phyloP scores from a whole-genome alignment of 2,329 filamentous ascomycete genomes.

The Metarhizium guizhouense region DNA sequence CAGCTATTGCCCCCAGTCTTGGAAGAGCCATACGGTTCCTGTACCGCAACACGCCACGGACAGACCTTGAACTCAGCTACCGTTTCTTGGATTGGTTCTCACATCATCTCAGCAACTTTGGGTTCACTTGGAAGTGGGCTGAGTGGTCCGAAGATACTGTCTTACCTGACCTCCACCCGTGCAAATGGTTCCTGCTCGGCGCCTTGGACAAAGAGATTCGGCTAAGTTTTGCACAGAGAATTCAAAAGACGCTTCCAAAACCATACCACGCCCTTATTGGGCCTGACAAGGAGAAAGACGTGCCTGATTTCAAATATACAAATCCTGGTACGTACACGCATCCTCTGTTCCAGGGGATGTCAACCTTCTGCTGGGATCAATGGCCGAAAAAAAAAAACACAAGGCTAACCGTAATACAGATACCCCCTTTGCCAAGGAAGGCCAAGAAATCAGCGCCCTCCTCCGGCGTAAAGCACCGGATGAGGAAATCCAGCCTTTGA shows the following conservation, averaged over 20 bases:
- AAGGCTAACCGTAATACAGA: conserved; percentile 33
- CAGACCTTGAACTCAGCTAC: conserved; percentile 80
- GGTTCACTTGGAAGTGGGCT: conserved; percentile 98
- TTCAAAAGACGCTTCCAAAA: conserved; percentile 84
- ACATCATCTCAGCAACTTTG: conserved; percentile 96
- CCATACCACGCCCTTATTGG: conserved; percentile 75
- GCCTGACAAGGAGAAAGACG: conserved; percentile 85
- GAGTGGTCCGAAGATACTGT: conserved; percentile 89
- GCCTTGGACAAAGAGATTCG: conserved; percentile 95
- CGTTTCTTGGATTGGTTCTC: conserved; percentile 97
- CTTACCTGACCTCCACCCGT: conserved; percentile 68
- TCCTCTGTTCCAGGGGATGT: no score
- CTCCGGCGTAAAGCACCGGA: conserved; percentile 79
- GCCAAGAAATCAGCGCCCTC: conserved; percentile 69
- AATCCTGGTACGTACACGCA: conserved; percentile 51
- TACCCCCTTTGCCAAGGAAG: conserved; percentile 75
- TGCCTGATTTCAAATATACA: conserved; percentile 89
- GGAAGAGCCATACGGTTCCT: conserved; percentile 88
- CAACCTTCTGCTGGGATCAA: background rate
- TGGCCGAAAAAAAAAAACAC: background rate
- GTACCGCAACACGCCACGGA: conserved; percentile 70
- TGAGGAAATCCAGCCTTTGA: conserved; percentile 74
- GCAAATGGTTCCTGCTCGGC: conserved; percentile 87
- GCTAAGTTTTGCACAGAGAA: conserved; percentile 89
- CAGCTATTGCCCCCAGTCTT: conserved; percentile 89